These are phyloP conservation scores for Vitis riparia DNA, from an alignment of 164 flowering plant species.

Conservation along the genomic window DNA sequence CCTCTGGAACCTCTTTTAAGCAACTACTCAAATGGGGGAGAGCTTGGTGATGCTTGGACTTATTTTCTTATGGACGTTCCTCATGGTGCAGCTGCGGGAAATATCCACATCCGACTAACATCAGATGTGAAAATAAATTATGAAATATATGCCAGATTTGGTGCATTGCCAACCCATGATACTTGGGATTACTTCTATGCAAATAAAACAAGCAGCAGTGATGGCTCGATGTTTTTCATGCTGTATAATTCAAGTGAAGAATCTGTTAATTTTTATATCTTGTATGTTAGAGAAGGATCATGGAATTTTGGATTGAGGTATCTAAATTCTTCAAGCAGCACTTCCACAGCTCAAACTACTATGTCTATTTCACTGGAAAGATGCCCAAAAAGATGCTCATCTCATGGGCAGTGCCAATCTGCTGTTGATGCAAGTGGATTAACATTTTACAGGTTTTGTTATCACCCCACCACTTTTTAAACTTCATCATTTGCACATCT, in stretches of 20 bases:
- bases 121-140: constrained; percentile 46
- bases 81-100: constrained; percentile 82
- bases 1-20: constrained; percentile 67
- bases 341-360: constrained; percentile 30
- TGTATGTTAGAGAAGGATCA: constrained; percentile 79
- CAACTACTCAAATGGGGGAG: constrained; percentile 44
- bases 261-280: constrained; percentile 56
- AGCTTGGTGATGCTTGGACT: constrained; percentile 57
- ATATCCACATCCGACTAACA: constrained; percentile 55
- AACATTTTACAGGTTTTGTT: constrained; percentile 65
- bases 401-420: constrained; percentile 64
- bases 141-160: constrained; percentile 75
- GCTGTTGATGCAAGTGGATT: constrained; percentile 72
- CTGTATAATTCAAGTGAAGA: constrained; percentile 61
- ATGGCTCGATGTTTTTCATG: constrained; percentile 59
- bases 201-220: constrained; percentile 60
- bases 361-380: constrained; percentile 76
- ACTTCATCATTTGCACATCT: neutral
- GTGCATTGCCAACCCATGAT: constrained; percentile 70
- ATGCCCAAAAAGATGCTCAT: constrained; percentile 77
- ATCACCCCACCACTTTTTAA: neutral
- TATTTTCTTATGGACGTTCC: constrained; percentile 79
- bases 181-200: constrained; percentile 72
- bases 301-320: constrained; percentile 81
- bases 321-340: constrained; percentile 14